Base-by-base conservation (phyloP, 2,329 filamentous ascomycete genomes). In the Scopulariopsis brevicaulis region DNA sequence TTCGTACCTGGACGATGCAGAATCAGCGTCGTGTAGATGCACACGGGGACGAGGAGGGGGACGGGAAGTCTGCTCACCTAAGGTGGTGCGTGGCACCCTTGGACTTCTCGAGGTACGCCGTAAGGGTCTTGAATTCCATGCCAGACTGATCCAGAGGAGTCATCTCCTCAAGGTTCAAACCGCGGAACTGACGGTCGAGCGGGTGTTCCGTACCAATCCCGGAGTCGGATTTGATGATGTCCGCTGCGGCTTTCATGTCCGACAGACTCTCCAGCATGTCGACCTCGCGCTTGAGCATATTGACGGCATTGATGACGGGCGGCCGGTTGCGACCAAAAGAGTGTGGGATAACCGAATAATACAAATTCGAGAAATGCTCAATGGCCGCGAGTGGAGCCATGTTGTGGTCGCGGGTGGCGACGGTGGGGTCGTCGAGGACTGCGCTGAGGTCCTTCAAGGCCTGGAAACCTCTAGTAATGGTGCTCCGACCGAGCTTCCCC, bases 301-400 rank as follows among this genome's bases (percentile, higher is more conserved):
- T 63, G 22, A 80, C 67, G 46, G 73, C 73, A 37, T 69, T 68
- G 64, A 96, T 87, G 63, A 92, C 66, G 0, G 88, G 87, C 0
- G 90, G 89, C 0, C 85, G 77, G 52, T 82, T 81, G 35, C 89
- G 85, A 10, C 90, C 89, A 69, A 94, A 93, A 35, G 75, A 81
- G 66, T 96, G 90, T 0, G 91, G 91, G 61, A 96, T 95, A 48
- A 87, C 74, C 0, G 86, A 88, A 69, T 92, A 94, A 71, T 89
- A 96, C 12, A 77, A 73, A 65, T 95, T 92, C 35, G 89, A 92
- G 2, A 93, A 73, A 0, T 80, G 67, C 63, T 88, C 83, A 1
- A 79, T 77, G 0, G 82, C 81, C 1, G 62, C 51, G 6, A 56
- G 25, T 32, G 74, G 67, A 2, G 61, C 60, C 48, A 67, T 73